phyloP scores from a whole-genome alignment of 2,329 filamentous ascomycete genomes.

The Ophiostoma perfectum region DNA sequence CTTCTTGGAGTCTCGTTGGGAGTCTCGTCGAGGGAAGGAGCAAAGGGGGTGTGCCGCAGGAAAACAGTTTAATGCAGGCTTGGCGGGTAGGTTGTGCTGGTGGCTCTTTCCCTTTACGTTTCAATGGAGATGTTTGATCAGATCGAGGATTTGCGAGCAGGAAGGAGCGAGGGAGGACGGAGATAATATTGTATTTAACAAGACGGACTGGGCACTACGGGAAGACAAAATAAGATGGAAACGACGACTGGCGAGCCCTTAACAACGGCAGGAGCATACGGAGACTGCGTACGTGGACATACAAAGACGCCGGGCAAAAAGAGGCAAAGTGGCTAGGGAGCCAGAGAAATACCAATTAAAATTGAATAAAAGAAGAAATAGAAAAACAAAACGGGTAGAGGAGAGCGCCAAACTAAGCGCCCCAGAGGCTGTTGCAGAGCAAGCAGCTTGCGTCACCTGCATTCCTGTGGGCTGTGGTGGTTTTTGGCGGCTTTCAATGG shows the following conservation, averaged over 20 bases:
- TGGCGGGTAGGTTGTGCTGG: background rate
- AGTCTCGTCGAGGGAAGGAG: constrained; percentile 18
- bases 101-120: background rate
- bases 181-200: background rate
- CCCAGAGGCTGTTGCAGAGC: background rate
- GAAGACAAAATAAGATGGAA: background rate
- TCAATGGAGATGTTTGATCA: background rate
- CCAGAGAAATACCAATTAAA: too few species aligned
- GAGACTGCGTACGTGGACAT: background rate
- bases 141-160: background rate
- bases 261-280: background rate
- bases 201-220: too few species aligned
- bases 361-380: too few species aligned
- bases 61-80: constrained; percentile 13
- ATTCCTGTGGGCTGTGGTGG: too few species aligned
- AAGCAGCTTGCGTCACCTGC: constrained; percentile 19
- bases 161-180: constrained; percentile 7
- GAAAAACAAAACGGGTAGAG: background rate
- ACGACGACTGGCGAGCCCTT: background rate
- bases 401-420: too few species aligned
- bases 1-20: constrained; percentile 21
- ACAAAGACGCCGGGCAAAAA: background rate
- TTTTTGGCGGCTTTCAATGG: too few species aligned
- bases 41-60: constrained; percentile 13
- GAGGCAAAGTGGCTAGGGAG: background rate